phyloP scores from a whole-genome alignment of 208 protist genomes.

The Crithidia expoeki region DNA sequence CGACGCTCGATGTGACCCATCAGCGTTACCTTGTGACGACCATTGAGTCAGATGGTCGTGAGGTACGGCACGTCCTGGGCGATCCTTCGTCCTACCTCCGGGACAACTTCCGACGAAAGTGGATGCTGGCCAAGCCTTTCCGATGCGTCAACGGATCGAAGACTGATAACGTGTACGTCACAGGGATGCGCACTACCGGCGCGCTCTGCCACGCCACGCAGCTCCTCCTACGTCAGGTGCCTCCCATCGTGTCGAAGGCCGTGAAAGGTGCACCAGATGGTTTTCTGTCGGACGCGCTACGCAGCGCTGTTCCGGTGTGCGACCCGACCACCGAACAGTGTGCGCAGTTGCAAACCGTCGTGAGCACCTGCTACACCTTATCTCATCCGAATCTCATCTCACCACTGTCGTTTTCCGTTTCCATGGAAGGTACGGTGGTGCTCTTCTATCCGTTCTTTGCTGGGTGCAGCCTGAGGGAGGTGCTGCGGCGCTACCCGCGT shows the following conservation, averaged over 20 bases:
- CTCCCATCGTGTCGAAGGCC: conserved; percentile 2
- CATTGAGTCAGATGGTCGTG: neutral
- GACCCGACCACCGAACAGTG: conserved; percentile 5
- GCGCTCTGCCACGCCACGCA: neutral
- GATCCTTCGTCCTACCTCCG: neutral
- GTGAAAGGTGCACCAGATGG: conserved; percentile 3
- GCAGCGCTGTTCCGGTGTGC: neutral
- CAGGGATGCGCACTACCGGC: neutral
- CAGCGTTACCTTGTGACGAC: conserved; percentile 1
- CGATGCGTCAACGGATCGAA: neutral
- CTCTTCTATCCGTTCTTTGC: conserved; percentile 42
- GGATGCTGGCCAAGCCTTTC: neutral
- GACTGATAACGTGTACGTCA: neutral
- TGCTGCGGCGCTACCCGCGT: conserved; percentile 24
- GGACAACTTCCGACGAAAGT: neutral
- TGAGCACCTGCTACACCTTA: neutral
- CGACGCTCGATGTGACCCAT: no score
- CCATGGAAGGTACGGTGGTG: conserved; percentile 12
- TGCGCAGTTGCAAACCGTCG: neutral
- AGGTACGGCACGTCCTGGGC: conserved; percentile 1
- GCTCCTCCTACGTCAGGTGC: neutral
- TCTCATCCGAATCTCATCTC: conserved; percentile 21
- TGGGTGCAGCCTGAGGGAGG: conserved; percentile 42
- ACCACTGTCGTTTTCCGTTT: conserved; percentile 2
- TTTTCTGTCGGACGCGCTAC: conserved; percentile 11